Percentiles rank a stretch among this genome's conserved stretches.
Conservation (phyloP, 1,284 basidiomycete species). For the Phaffia rhodozyma region DNA sequence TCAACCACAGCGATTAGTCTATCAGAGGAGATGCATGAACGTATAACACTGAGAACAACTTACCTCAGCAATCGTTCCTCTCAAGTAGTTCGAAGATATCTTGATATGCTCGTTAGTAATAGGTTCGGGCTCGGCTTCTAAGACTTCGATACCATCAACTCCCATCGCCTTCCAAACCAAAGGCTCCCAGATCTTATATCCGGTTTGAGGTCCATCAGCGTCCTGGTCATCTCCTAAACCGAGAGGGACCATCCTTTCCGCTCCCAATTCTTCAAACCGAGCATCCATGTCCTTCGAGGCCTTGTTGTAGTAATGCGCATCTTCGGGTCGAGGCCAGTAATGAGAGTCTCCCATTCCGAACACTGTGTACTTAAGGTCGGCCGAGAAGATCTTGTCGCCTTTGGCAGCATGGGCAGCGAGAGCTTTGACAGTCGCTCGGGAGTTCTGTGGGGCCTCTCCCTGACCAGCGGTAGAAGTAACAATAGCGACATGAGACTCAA, state of each 20-base stretch:
- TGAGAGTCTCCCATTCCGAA: slow-evolving; percentile 97
- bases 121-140: slow-evolving; percentile 85
- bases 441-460: slow-evolving; percentile 95
- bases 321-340: slow-evolving; percentile 96
- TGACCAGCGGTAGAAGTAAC: slow-evolving; percentile 97
- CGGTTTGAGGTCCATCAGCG: slow-evolving; percentile 88
- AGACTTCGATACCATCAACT: slow-evolving; percentile 78
- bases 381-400: slow-evolving; percentile 45
- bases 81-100: slow-evolving; percentile 85
- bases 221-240: slow-evolving; percentile 97
- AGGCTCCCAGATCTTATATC: slow-evolving; percentile 92
- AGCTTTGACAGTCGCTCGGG: slow-evolving; percentile 77
- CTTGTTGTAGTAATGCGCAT: slow-evolving; percentile 96
- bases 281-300: slow-evolving; percentile 78
- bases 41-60: background rate
- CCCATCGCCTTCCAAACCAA: slow-evolving; percentile 87
- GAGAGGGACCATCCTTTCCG: slow-evolving; percentile 54
- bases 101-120: slow-evolving; percentile 99
- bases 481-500: slow-evolving; percentile 62
- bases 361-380: slow-evolving; percentile 62
- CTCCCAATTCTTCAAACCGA: slow-evolving; percentile 63
- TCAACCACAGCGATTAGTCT: background rate
- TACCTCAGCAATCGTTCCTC: slow-evolving; percentile 71
- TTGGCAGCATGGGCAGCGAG: slow-evolving; percentile 54
- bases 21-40: background rate